phyloP scores from a whole-genome alignment of 805 yeast species.

The Lipomyces kockii region DNA sequence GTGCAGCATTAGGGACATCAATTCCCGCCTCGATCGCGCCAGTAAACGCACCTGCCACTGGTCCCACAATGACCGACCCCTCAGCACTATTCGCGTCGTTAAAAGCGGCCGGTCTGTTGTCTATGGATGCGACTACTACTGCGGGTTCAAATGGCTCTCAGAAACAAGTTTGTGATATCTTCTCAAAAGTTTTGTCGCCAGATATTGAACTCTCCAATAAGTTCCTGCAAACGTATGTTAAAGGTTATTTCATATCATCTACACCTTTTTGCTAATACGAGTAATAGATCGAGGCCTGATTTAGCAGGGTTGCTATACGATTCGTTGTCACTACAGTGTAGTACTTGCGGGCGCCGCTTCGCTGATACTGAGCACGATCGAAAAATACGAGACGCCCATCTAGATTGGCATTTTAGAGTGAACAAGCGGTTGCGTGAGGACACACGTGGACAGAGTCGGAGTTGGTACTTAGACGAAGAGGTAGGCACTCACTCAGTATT shows the following conservation, averaged over 20 bases:
- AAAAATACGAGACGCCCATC: slow-evolving; percentile 62
- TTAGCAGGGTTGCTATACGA: slow-evolving; percentile 54
- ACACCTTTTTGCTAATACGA: not conserved
- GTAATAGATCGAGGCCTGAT: slow-evolving; percentile 41
- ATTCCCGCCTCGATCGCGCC: slow-evolving; percentile 1
- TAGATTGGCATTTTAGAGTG: slow-evolving; percentile 96
- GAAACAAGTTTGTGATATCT: not conserved
- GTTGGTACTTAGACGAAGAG: slow-evolving; percentile 76
- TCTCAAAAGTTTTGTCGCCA: slow-evolving; percentile 25
- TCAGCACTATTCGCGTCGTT: slow-evolving; percentile 37
- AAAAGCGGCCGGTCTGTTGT: slow-evolving; percentile 41
- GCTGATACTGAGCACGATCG: slow-evolving; percentile 61
- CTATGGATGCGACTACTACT: not conserved
- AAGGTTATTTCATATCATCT: not conserved
- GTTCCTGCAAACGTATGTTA: slow-evolving; percentile 37
- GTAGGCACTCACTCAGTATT: slow-evolving; percentile 76
- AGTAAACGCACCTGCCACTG: not conserved
- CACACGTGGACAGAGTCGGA: slow-evolving; percentile 63
- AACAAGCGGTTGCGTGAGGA: slow-evolving; percentile 71
- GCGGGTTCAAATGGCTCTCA: not conserved
- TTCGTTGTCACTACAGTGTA: slow-evolving; percentile 78
- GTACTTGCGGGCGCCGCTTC: slow-evolving; percentile 88
- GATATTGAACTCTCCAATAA: slow-evolving; percentile 45
- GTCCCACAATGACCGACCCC: slow-evolving; percentile 17
- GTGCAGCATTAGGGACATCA: not conserved